Base-by-base conservation (phyloP, 176 grass and related monocot species). In the Juncus effusus region DNA sequence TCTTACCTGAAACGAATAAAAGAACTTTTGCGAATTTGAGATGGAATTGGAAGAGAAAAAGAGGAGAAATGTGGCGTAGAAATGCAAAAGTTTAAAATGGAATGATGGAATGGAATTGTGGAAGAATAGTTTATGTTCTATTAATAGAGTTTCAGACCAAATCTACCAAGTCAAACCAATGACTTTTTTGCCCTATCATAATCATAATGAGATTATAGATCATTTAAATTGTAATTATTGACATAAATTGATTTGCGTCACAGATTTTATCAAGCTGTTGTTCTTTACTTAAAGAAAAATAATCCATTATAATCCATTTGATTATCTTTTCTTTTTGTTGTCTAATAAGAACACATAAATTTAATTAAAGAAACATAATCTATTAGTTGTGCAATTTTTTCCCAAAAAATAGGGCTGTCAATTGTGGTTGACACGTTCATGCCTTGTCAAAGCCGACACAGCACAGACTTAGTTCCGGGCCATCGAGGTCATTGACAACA, bases 81-180 rank as follows among this genome's bases (percentile, higher is more conserved):
- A 47, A 47, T 47, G 9, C 44, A 47, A 28, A 28, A 47, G 44
- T 47, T 1, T 28, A 28, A 28, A 28, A 28, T 28, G 19, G 19
- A 28, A 28, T 28, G 19, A 28, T 28, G 19, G 19, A 28, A 28
- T 28, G 40, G 41, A 58, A 71, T 13, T 37, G 65, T 28, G 42
- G 19, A 28, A 28, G 3, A 39, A 5, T 7, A 15, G 5, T 36
- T 52, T 16, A 5, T 67, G 11, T 7, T 38, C 10, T 69, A 69
- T 68, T 68, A 67, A 54, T 67, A 55, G 49, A 47, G 9, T 47
- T 47, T 47, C 44, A 47, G 44, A 47, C 9, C 44, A 47, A 47
- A 47, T 47, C 44, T 47, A 47, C 44, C 4, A 47, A 1, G 44
- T 47, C 44, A 47, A 47, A 47, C 44, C 9, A 47, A 47, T 47